phyloP scores from a whole-genome alignment of 169 alveolate genomes.

The Perkinsus marinus region DNA sequence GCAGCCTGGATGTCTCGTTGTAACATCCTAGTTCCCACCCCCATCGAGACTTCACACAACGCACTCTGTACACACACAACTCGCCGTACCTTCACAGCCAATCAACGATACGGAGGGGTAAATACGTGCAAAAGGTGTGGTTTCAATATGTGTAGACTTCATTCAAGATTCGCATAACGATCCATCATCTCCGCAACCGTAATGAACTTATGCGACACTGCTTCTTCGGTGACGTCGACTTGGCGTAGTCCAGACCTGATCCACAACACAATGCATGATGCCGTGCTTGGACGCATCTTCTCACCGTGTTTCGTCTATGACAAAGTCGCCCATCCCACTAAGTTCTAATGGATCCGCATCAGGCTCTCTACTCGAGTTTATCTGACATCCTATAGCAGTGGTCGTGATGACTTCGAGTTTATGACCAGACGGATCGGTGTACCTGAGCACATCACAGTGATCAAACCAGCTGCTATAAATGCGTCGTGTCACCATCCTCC shows the following conservation, averaged over 20 bases:
- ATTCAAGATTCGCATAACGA: background rate
- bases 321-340: background rate
- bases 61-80: too few relatives aligned
- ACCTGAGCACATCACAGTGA: background rate
- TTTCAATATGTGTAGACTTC: background rate
- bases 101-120: background rate
- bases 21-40: too few relatives aligned
- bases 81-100: too few relatives aligned
- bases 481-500: background rate
- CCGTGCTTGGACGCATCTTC: background rate
- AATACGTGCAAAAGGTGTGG: background rate
- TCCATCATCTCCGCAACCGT: background rate
- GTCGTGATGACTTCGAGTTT: constrained; percentile 1
- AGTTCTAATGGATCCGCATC: background rate
- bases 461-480: background rate
- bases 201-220: background rate
- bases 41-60: too few relatives aligned
- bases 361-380: background rate
- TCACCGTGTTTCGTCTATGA: background rate
- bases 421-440: background rate
- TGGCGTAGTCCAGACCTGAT: background rate
- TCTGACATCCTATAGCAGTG: background rate
- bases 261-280: background rate
- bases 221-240: background rate
- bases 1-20: too few relatives aligned